phyloP scores from a whole-genome alignment of 2,329 filamentous ascomycete genomes.

The Fusarium miscanthi region DNA sequence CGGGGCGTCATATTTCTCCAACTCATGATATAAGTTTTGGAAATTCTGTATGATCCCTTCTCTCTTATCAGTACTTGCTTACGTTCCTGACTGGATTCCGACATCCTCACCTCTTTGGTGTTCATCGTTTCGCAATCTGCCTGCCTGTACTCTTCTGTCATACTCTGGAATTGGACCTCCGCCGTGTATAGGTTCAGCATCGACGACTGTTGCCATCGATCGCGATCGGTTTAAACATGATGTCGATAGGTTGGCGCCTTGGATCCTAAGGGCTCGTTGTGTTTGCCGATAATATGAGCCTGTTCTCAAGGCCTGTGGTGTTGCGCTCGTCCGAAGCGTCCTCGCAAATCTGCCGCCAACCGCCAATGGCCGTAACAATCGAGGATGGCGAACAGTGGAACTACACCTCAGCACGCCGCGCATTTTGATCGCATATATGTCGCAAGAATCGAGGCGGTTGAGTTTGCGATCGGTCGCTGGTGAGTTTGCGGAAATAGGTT shows the following conservation, averaged over 20 bases:
- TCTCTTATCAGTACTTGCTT: slow-evolving; percentile 20
- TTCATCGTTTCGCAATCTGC: slow-evolving; percentile 84
- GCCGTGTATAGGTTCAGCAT: slow-evolving; percentile 45
- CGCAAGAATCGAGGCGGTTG: background rate
- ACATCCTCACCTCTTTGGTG: slow-evolving; percentile 79
- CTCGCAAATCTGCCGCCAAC: slow-evolving; percentile 34
- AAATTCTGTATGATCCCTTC: slow-evolving; percentile 87
- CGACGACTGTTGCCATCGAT: slow-evolving; percentile 47
- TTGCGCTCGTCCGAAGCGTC: slow-evolving; percentile 39
- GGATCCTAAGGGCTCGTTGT: background rate
- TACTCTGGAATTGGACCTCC: slow-evolving; percentile 88
- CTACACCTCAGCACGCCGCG: slow-evolving; percentile 32
- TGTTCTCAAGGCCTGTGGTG: slow-evolving; percentile 13
- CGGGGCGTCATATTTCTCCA: slow-evolving; percentile 78
- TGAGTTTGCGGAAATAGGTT: slow-evolving; percentile 13
- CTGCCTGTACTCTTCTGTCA: slow-evolving; percentile 79
- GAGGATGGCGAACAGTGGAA: slow-evolving; percentile 29
- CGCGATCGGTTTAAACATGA: slow-evolving; percentile 27
- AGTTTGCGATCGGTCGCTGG: slow-evolving; percentile 7
- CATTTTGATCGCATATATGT: slow-evolving; percentile 33
- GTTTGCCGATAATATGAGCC: slow-evolving; percentile 11
- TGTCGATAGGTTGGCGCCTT: slow-evolving; percentile 12
- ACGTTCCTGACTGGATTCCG: too few species aligned
- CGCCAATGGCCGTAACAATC: slow-evolving; percentile 20
- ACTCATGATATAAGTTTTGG: slow-evolving; percentile 87